A percentile compares a stretch with the other conserved stretches of the same genome.
These are phyloP conservation scores for Alternaria sp. DNA, from an alignment of 2,329 filamentous ascomycete genomes.

Conservation along the genomic window DNA sequence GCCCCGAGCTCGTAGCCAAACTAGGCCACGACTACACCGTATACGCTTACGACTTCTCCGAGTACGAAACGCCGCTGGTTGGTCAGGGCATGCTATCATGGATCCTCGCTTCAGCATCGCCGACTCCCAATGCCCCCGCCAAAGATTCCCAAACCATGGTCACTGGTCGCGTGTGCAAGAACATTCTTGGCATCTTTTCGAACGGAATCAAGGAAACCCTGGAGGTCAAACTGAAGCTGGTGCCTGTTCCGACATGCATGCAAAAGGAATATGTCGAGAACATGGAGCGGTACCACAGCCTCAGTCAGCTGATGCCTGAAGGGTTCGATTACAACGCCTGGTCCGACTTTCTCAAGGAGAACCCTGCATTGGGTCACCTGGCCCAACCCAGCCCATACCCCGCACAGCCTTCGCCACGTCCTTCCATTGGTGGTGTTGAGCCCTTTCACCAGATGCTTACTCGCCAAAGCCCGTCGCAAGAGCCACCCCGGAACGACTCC, in stretches of 20 bases:
- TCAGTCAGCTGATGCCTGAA: conserved; percentile 64
- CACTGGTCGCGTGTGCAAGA: conserved; percentile 88
- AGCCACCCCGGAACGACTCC: conserved; percentile 33
- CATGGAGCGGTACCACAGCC: conserved; percentile 66
- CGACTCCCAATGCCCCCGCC: conserved; percentile 60
- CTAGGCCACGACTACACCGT: conserved; percentile 87
- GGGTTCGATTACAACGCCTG: conserved; percentile 77
- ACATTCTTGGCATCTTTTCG: conserved; percentile 81
- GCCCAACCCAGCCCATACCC: conserved; percentile 33
- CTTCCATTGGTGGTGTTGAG: conserved; percentile 40
- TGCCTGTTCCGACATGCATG: conserved; percentile 72
- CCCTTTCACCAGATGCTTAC: conserved; percentile 49
- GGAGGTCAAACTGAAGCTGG: conserved; percentile 89
- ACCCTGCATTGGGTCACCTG: conserved; percentile 57
- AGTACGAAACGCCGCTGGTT: conserved; percentile 89
- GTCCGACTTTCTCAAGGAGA: conserved; percentile 77
- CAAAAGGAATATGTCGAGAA: conserved; percentile 67
- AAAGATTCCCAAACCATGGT: conserved; percentile 74
- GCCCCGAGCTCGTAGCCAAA: conserved; percentile 82
- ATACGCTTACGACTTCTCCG: conserved; percentile 95
- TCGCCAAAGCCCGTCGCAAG: conserved; percentile 36
- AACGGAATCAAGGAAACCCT: conserved; percentile 85
- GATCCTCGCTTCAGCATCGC: conserved; percentile 69
- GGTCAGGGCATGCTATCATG: conserved; percentile 95
- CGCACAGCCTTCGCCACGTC: conserved; percentile 25